Evolutionary conservation across 805 yeast genomes (phyloP), one percentile per base, ranked within the genome.

Genomic region (Zygosaccharomyces bailii): DNA sequence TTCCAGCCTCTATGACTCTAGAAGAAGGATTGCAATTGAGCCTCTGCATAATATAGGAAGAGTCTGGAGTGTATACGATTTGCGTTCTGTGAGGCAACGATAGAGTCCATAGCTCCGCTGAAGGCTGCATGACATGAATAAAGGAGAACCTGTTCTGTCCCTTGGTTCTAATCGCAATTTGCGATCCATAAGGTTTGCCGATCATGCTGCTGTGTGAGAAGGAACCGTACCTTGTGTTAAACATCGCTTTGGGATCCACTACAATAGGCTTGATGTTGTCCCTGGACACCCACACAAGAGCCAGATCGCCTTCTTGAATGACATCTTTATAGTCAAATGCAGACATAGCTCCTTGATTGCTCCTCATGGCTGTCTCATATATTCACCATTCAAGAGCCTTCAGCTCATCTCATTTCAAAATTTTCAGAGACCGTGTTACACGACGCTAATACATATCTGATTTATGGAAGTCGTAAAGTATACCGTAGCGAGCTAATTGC

Each of bases 51-150:
- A 93, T 89, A 57, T 87, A 93, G 21, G 95, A 79, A 2, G 96
- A 85, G 63, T 93, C 99, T 7, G 96, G 96, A 0, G 97, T 86
- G 62, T 93, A 93, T 1, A 93, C 98, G 52, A 93, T 93, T 69
- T 93, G 99, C 0, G 99, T 93, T 65, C 99, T 75, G 62, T 93
- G 99, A 2, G 99, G 98, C 27, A 93, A 70, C 0, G 97, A 86
- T n/a, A 87, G 59, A 0, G 96, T 85, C 99, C 99, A 93, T 17
- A 93, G 69, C 65, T 93, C 99, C 0, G 99, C 90, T 0, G 95
- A 83, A 1, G 99, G 98, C 49, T 86, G 90, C 37, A 93, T 66
- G 10, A 93, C 70, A 60, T 91, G 95, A 39, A 93, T 79, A 60
- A 89, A 93, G 0, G 96, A 96, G 55, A 76, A 75, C 40, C 56